Evolutionary conservation across 2,329 filamentous ascomycete species (phyloP), one percentile per base, ranked within the genome.

Genomic region (Sodiomyces alkalinus): DNA sequence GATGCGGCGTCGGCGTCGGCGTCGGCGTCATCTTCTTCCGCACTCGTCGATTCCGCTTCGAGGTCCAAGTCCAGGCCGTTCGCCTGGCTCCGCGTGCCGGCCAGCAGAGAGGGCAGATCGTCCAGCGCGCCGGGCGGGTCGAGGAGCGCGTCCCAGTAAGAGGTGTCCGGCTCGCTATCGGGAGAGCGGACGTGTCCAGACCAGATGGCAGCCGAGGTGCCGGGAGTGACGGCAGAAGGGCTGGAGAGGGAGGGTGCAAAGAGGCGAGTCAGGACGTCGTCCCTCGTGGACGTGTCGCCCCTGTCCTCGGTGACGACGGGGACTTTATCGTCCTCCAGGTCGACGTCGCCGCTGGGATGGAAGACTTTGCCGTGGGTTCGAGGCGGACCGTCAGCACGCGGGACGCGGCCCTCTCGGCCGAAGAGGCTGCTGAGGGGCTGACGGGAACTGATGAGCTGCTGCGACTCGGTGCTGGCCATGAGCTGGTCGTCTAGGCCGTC

Each of bases 401-500:
- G 74, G 12, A 81, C 73, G 31, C 65, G 60, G 1, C 76, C 76
- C 34, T 81, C 76, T 23, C 81, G 72, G 2, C 79, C 80, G 36
- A 85, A 85, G 27, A 71, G 53, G 38, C 71, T 72, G 46, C 80
- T 86, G 25, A 87, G 64, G 0, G 81, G 80, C 41, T 83, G 78
- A 22, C 79, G 69, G 29, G 77, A 73, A 10, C 74, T 68, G 9
- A 90, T 69, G 6, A 92, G 67, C 40, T 87, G 78, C 33, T 80
- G 73, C 8, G 80, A 74, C 39, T 85, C 75, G 13, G 72, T 74
- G 34, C 79, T 80, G 20, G 80, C 69, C 49, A 81, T 71, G 30
- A 79, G 68, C 44, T 86, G 79, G 36, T 86, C 80, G 42, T 86
- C 79, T 36, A 85, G 63, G 2, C 74, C 74, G 32, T 80, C 74